phyloP scores from a whole-genome alignment of 169 alveolate species.

The Plasmodium cynomolgi region DNA sequence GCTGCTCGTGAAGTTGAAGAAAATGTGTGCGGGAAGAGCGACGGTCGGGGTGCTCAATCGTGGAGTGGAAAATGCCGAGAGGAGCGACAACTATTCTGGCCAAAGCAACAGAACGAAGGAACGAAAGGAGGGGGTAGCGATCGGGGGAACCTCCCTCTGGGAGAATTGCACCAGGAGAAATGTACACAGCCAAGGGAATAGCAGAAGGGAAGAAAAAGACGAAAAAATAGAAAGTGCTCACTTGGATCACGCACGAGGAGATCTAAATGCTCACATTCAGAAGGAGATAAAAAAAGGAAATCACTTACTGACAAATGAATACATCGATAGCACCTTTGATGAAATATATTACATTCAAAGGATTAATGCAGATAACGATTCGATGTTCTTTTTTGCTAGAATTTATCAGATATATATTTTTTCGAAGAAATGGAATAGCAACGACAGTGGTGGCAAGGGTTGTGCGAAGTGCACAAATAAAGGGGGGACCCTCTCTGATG shows the following conservation, averaged over 20 bases:
- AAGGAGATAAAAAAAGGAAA: background rate
- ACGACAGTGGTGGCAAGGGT: background rate
- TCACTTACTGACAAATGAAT: slow-evolving; percentile 20
- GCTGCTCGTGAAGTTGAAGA: background rate
- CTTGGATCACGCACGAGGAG: background rate
- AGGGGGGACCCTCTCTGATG: background rate
- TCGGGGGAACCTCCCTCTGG: background rate
- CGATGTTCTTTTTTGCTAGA: slow-evolving; percentile 20
- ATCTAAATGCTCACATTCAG: background rate
- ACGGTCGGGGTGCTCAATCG: background rate
- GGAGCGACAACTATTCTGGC: background rate
- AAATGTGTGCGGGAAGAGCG: background rate
- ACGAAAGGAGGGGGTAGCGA: background rate
- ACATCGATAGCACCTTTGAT: slow-evolving; percentile 26
- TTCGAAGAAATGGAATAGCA: background rate
- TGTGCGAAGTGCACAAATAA: background rate
- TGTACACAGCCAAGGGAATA: background rate
- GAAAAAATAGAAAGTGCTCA: background rate
- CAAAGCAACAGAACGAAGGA: too few relatives aligned
- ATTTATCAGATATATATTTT: slow-evolving; percentile 64
- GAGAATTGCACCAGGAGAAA: background rate
- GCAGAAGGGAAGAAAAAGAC: background rate
- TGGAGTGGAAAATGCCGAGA: background rate
- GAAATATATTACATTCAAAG: slow-evolving; percentile 57
- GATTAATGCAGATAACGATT: slow-evolving; percentile 35